Evolutionary conservation across 2,329 filamentous ascomycete genomes (phyloP).

Genomic region (Aureobasidium sp.): DNA sequence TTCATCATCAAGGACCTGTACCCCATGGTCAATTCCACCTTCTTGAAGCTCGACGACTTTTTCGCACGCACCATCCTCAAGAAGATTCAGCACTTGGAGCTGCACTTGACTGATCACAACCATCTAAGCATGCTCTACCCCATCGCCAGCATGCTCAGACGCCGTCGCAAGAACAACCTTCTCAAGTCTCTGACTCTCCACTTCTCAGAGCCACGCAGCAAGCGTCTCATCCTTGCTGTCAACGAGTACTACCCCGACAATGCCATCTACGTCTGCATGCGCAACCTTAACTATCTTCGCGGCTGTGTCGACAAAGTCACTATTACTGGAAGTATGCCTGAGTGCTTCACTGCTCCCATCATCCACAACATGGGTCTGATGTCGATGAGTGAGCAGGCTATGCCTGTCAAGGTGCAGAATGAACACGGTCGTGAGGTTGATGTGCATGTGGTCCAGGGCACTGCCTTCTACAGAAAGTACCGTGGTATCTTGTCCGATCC

Average conservation of each 20-base stretch:
- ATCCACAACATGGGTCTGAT: neutral
- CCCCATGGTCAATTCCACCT: constrained; percentile 18
- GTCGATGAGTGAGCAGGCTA: neutral
- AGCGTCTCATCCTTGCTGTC: constrained; percentile 17
- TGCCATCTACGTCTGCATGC: constrained; percentile 20
- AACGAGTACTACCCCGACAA: constrained; percentile 22
- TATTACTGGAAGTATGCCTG: constrained; percentile 24
- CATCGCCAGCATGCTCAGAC: neutral
- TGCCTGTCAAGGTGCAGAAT: neutral
- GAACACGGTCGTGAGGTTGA: neutral
- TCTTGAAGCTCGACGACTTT: constrained; percentile 19
- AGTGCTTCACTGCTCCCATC: neutral
- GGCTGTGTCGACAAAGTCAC: constrained; percentile 19
- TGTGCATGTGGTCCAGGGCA: neutral
- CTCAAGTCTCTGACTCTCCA: constrained; percentile 20
- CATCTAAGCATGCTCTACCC: constrained; percentile 19
- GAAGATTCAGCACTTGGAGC: constrained; percentile 20
- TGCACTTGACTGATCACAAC: constrained; percentile 24
- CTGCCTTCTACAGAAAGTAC: neutral
- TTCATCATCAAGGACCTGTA: constrained; percentile 21
- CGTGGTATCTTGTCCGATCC: neutral
- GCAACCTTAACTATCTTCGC: constrained; percentile 19
- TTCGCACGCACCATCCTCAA: constrained; percentile 21
- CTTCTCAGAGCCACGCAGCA: constrained; percentile 19
- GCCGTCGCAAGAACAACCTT: constrained; percentile 14